Percentiles rank a stretch among this genome's conserved stretches.
These are phyloP conservation scores for Micractinium sp. DNA, from an alignment of 139 green algal genomes.

Conservation along the genomic window DNA sequence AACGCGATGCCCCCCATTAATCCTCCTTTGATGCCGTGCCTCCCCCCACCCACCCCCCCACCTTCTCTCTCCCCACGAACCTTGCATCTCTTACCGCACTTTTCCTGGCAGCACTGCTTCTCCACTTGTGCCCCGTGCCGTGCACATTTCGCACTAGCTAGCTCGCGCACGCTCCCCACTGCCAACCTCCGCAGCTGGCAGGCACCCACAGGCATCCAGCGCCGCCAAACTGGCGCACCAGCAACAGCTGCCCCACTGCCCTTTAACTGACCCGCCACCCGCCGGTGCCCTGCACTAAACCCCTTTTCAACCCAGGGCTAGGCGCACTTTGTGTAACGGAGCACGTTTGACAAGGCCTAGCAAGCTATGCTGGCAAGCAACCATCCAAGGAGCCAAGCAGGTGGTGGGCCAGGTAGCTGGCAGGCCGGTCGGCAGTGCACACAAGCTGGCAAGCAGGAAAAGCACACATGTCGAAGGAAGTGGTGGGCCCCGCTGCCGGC, in stretches of 20 bases:
- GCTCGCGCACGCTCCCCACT: neutral
- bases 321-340: too few species aligned
- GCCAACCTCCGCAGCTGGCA: neutral
- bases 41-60: neutral
- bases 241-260: neutral
- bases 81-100: neutral
- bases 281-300: too few species aligned
- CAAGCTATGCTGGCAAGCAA: too few species aligned
- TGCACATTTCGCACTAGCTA: neutral
- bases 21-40: neutral
- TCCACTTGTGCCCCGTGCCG: neutral
- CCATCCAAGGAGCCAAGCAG: too few species aligned
- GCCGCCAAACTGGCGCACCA: too few species aligned
- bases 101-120: slow-evolving; percentile 7
- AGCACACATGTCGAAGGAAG: too few species aligned
- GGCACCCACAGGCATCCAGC: neutral
- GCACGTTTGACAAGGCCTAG: too few species aligned
- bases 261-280: neutral
- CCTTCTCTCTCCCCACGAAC: neutral
- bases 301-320: too few species aligned
- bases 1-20: neutral
- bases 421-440: too few species aligned
- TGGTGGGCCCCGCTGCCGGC: too few species aligned
- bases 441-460: too few species aligned
- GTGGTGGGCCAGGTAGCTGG: too few species aligned